Evolutionary conservation across 2,329 filamentous ascomycete genomes (phyloP).

Genomic region (Pseudogymnoascus sp.): DNA sequence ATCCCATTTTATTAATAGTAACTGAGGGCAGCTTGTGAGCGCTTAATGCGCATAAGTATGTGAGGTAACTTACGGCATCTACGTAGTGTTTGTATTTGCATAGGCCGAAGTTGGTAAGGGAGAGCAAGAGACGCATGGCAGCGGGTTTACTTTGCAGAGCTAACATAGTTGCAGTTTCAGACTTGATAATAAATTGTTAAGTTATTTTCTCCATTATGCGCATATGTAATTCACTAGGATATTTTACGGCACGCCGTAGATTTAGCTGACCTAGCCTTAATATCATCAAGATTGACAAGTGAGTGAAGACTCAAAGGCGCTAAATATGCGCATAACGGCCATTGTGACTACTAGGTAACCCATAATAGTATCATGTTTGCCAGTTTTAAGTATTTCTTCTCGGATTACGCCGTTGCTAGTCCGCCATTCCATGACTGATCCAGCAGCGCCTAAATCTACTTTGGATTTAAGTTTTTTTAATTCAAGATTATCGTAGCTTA

Average conservation of each 20-base stretch:
- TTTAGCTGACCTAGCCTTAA: neutral
- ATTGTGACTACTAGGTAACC: slow-evolving; percentile 45
- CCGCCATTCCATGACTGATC: slow-evolving; percentile 41
- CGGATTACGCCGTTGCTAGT: slow-evolving; percentile 41
- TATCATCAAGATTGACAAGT: no score
- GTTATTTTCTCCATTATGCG: neutral
- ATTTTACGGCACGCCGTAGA: neutral
- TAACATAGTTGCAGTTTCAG: neutral
- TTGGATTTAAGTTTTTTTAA: slow-evolving; percentile 34
- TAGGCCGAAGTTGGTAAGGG: neutral
- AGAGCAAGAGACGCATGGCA: neutral
- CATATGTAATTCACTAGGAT: neutral
- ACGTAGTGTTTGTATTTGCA: no score
- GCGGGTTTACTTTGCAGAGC: neutral
- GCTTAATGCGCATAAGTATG: neutral
- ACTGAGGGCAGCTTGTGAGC: neutral
- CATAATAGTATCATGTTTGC: slow-evolving; percentile 52
- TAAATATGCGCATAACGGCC: slow-evolving; percentile 37
- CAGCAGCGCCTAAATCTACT: slow-evolving; percentile 38
- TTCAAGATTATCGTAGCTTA: slow-evolving; percentile 40
- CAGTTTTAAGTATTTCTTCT: slow-evolving; percentile 47
- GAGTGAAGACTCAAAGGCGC: no score
- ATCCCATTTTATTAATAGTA: neutral
- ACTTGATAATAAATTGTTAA: neutral
- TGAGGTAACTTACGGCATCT: neutral